These are phyloP conservation scores for Zarea fungicola DNA, from an alignment of 2,329 filamentous ascomycete species.

Conservation along the genomic window DNA sequence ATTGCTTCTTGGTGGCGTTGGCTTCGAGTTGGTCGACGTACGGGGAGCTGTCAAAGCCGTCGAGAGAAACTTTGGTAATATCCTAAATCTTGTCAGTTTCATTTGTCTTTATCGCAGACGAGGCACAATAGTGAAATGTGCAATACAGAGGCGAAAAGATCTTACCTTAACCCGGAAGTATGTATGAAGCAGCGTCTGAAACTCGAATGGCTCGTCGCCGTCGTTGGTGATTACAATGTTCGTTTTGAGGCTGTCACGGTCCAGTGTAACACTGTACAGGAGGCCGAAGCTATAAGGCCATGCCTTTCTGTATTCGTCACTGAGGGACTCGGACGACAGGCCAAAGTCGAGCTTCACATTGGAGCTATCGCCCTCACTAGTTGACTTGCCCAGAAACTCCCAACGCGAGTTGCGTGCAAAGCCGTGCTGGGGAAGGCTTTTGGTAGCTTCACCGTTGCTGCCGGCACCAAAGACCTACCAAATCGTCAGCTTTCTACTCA, in stretches of 20 bases:
- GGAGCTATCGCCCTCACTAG: slow-evolving; percentile 48
- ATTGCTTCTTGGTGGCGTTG: slow-evolving; percentile 58
- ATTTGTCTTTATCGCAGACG: no score
- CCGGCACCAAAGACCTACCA: slow-evolving; percentile 85
- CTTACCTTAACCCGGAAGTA: slow-evolving; percentile 78
- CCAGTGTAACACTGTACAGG: slow-evolving; percentile 87
- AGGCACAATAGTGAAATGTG: neutral
- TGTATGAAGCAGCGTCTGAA: slow-evolving; percentile 86
- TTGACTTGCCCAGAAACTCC: slow-evolving; percentile 89
- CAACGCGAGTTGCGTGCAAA: slow-evolving; percentile 86
- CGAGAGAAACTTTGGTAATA: slow-evolving; percentile 66
- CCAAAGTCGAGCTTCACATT: slow-evolving; percentile 95
- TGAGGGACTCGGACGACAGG: slow-evolving; percentile 67
- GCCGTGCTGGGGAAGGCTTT: slow-evolving; percentile 82
- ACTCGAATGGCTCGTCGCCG: slow-evolving; percentile 76
- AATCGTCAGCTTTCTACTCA: no score
- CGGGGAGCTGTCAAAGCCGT: slow-evolving; percentile 67
- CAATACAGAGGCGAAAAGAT: neutral
- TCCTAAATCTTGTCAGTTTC: slow-evolving; percentile 52
- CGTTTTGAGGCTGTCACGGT: slow-evolving; percentile 68
- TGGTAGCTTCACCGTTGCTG: slow-evolving; percentile 70
- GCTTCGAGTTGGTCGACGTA: slow-evolving; percentile 83
- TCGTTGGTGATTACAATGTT: slow-evolving; percentile 86
- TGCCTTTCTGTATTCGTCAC: slow-evolving; percentile 59
- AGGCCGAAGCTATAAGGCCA: slow-evolving; percentile 89